Evolutionary conservation across 1,284 basidiomycete genomes (phyloP), one percentile per base, ranked within the genome.

Genomic region (Cystobasidium slooffiae): DNA sequence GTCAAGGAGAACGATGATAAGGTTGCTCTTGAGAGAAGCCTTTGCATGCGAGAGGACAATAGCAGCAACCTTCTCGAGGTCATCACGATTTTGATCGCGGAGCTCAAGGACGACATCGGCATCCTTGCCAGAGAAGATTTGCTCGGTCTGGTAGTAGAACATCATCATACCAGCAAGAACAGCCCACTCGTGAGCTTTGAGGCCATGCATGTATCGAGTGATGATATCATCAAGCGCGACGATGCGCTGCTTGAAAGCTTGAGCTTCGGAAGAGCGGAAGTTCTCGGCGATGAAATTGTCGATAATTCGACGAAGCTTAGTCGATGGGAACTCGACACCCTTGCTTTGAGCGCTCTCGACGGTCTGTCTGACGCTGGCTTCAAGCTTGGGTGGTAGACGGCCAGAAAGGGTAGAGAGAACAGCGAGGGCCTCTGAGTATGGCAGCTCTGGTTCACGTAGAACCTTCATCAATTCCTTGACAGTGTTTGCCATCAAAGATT

Each of bases 41-140:
- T 95, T 97, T 84, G 93, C 92, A 84, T 99, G 97, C 78, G 96
- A 97, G 69, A 97, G 87, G 37, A 97, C 93, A 51, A 96, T 86
- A 67, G 87, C 87, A 63, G 91, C 90, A 41, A 95, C 96, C 79
- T 91, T 89, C 83, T 97, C 94, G 46, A 98, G 88, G 76, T 92
- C 87, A 79, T 96, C 92, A 84, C 97, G 95, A 85, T 95, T 84
- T 80, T 94, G 90, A 75, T 98, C 94, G 75, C 97, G 89, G 68
- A 99, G 87, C 76, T 90, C 88, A 76, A 99, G 87, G 61, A 99
- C 90, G 58, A 94, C 89, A 75, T 94, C 92, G 83, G 97, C 86
- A 79, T 86, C 95, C 75, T 96, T 94, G 80, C 91, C 92, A 41
- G 91, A 91, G 81, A 99, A 99, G 46, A 97, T 84, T 82, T 90